Conservation (phyloP, 139 green algal genomes). For the Marvania coccoides region DNA sequence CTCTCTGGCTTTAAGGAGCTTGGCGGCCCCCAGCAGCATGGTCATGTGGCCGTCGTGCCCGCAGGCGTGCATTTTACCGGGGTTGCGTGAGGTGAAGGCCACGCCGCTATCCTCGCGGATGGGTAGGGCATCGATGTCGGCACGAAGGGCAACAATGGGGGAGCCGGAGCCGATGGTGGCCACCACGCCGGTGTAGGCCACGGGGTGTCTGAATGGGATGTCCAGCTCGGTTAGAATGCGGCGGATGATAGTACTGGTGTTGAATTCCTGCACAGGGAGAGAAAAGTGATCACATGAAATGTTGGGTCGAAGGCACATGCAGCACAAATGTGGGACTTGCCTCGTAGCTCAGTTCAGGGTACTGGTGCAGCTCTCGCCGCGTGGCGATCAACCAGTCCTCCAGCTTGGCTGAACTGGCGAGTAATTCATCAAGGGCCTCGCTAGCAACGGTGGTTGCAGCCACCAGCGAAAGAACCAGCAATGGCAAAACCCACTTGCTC, state of each 20-base stretch:
- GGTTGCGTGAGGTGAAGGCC: slow-evolving; percentile 5
- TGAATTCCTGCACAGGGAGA: slow-evolving; percentile 40
- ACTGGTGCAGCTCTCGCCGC: slow-evolving; percentile 27
- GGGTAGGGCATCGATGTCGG: slow-evolving; percentile 89
- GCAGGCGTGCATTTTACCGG: slow-evolving; percentile 80
- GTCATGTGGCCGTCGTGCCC: slow-evolving; percentile 81
- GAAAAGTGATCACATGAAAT: too few relatives aligned
- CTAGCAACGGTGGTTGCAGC: too few relatives aligned
- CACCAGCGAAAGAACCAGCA: too few relatives aligned
- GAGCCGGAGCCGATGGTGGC: slow-evolving; percentile 52
- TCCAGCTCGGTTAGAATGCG: slow-evolving; percentile 44
- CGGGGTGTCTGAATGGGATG: slow-evolving; percentile 50
- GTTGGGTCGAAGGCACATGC: background rate
- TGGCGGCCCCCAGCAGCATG: slow-evolving; percentile 78
- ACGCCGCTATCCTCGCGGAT: slow-evolving; percentile 39
- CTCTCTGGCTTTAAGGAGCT: slow-evolving; percentile 60
- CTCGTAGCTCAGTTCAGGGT: slow-evolving; percentile 41
- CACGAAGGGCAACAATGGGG: slow-evolving; percentile 62
- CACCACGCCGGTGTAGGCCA: slow-evolving; percentile 70
- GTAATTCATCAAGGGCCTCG: background rate
- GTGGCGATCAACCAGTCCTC: slow-evolving; percentile 24
- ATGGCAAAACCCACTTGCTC: too few relatives aligned
- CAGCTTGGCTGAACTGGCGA: background rate
- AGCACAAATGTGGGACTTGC: background rate
- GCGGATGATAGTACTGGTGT: slow-evolving; percentile 59